Base-by-base conservation (phyloP, 495 filamentous ascomycete genomes). In the Zalerion maritima region DNA sequence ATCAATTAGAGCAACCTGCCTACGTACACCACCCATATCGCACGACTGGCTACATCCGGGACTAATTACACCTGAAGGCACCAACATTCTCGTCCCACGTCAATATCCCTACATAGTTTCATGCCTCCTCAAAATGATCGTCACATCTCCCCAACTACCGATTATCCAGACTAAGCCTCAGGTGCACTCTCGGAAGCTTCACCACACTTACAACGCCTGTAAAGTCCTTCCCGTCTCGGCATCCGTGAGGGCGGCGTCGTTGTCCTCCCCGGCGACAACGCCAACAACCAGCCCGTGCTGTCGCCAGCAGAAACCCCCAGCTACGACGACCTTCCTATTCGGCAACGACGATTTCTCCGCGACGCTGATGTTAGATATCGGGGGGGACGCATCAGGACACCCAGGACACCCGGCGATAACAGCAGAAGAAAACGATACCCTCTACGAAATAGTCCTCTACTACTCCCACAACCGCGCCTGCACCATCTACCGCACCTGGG, bases 391-490 rank as follows among this genome's bases (percentile, higher is more conserved):
- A n/a, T n/a, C n/a, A n/a, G n/a, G n/a, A n/a, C n/a, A n/a, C n/a
- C n/a, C n/a, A n/a, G n/a, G n/a, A n/a, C n/a, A n/a, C n/a, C n/a
- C n/a, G n/a, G n/a, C n/a, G n/a, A n/a, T n/a, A n/a, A n/a, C n/a
- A n/a, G n/a, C n/a, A n/a, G n/a, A n/a, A n/a, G n/a, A n/a, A n/a
- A n/a, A n/a, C n/a, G n/a, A n/a, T n/a, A n/a, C 25, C 7, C 23
- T 39, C 10, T 48, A 36, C 39, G 33, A 40, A 13, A 28, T 54
- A 12, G 40, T 31, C 9, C 45, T 54, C 2, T 39, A 37, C 35
- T 54, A 49, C 28, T 5, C 24, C 12, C 36, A 35, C 19, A 51
- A 54, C 45, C 45, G 50, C 6, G 45, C 50, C 16, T 54, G 50
- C 42, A 39, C 35, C 17, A 34, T 54, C 29, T 35, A 35, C 35